Base-by-base conservation (phyloP, 2,329 filamentous ascomycete genomes). In the Diaporthe citrichinensis region DNA sequence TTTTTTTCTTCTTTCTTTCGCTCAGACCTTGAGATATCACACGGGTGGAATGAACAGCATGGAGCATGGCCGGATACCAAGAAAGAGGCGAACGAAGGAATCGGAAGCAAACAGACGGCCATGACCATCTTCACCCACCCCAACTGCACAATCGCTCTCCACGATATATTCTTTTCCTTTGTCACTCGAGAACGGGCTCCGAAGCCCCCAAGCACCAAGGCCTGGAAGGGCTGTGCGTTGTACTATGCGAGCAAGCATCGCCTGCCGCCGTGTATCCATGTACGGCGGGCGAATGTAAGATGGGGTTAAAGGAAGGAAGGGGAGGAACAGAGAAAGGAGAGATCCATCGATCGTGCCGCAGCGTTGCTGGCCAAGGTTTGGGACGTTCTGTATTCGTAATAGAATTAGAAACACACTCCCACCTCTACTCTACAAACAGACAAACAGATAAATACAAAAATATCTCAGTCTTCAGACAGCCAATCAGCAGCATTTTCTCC, bases 381-480 rank as follows among this genome's bases (percentile, higher is more conserved):
- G 75, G 71, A 76, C 72, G 75, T 74, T 74, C 72, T 46, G 57
- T 59, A 73, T 73, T 73, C 71, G 41, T 76, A 71, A 74, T 75
- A 67, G 67, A 74, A 77, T 77, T 69, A 69, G 65, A 71, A 72
- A 73, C 58, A 73, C 51, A 53, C 62, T 53, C 62, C 76, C 76
- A 77, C 73, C 76, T 77, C 74, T 73, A 76, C 73, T 71, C 61
- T 59, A 59, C 51, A 74, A 74, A 36, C 59, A 65, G 20, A 14
- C 58, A 58, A 46, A 51, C 39, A 46, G 44, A 61, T 25, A 58
- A n/a, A 61, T 39, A 69, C 15, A 51, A 39, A 4, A 69, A 39
- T 17, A 61, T 61, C 31, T 39, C 57, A 61, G 57, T 61, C 23
- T 36, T 28, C 23, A 61, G 23, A 25, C 34, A 61, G 25, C 5